Base-by-base conservation (phyloP, 257 asterid genomes). In the Craterostigma plantagineum region DNA sequence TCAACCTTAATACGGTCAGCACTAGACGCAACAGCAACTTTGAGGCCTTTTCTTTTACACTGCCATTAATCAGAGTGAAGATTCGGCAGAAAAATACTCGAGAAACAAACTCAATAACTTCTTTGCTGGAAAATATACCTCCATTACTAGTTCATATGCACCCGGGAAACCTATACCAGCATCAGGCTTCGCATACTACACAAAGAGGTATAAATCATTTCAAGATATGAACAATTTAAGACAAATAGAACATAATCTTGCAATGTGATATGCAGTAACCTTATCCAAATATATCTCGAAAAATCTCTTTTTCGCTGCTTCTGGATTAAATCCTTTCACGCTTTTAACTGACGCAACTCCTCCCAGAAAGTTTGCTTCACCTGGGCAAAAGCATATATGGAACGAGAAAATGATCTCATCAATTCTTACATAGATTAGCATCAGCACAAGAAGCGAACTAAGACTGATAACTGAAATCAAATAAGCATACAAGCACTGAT, bases 21-120 rank as follows among this genome's bases (percentile, higher is more conserved):
- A 75, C 95, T 90, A 50, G 98, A 90, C 56, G 98, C 98, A 69
- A 90, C 98, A 45, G 98, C 98, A 58, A 90, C 94, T 77, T 76
- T 90, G 65, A 83, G 95, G 52, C 98, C 92, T 49, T 61, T 72
- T 64, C 69, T 67, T 67, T 83, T 90, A 67, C 98, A 90, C 95
- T 83, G 75, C 53, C 23, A 38, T 55, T 30, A 52, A 56, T 15
- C 23, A 10, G 34, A 43, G 2, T 10, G 16, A 14, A 10, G 23
- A 43, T 15, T 23, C 30, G 51, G 42, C 39, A 54, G 57, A 50
- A 57, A 33, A 46, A 27, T 48, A 5, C 2, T 15, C 9, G 33
- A 16, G 0, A 33, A 3, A 34, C 38, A 57, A 46, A 52, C 18
- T 15, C 36, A 1, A 4, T 45, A 51, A 58, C 39, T 44, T 43